Evolutionary conservation across 352 stramenopile genomes (phyloP), one percentile per base, ranked within the genome.

Genomic region (Globisporangium heterothallicum): DNA sequence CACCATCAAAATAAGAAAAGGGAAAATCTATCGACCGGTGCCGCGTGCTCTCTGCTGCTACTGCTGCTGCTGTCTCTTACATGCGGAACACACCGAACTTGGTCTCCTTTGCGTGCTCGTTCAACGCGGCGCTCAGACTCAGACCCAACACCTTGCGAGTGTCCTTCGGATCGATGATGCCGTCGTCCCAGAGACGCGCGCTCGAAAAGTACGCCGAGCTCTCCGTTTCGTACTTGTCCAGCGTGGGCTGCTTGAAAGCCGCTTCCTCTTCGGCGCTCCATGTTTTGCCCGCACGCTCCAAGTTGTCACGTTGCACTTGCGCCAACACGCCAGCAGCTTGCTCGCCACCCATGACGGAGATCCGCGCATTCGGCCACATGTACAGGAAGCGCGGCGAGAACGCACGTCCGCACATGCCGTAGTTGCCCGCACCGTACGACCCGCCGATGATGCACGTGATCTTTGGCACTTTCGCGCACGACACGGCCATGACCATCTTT

Each of bases 1-100:
- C n/a, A n/a, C n/a, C n/a, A n/a, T n/a, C n/a, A 49, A 16, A 22
- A 38, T 29, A 18, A 5, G 32, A 16, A 18, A n/a, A n/a, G n/a
- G n/a, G n/a, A 38, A 12, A 36, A 8, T 38, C 32, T 38, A 38
- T 38, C 32, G 32, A 38, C 26, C 14, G 21, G n/a, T n/a, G n/a
- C n/a, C n/a, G 18, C 18, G 34, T 18, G 6, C n/a, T n/a, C n/a
- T n/a, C n/a, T n/a, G n/a, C n/a, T n/a, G n/a, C n/a, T n/a, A n/a
- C n/a, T n/a, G n/a, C n/a, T n/a, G n/a, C n/a, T n/a, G 25, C 21
- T 27, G 26, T 55, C 7, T 26, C n/a, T 53, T 90, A 99, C 91
- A 98, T 98, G 61, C 95, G 76, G 66, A 99, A 98, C 14, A 99
- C 90, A 45, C 95, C 95, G 77, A 98, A 98, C 54, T 95, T 95